phyloP scores from a whole-genome alignment of 805 yeast species.

The Saccharomycopsis amapae region DNA sequence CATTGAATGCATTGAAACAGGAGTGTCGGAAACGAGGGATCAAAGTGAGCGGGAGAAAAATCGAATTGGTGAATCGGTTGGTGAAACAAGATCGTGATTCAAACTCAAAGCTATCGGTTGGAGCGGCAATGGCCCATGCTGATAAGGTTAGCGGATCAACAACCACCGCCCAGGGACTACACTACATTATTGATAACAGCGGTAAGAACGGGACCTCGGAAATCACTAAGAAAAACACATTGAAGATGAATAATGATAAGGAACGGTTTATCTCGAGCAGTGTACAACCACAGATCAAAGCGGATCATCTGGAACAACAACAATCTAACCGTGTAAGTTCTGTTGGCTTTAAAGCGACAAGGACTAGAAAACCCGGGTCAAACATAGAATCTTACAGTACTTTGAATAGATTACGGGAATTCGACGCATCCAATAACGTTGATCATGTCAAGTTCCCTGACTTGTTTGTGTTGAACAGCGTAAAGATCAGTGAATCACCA shows the following conservation, averaged over 20 bases:
- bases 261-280: too few relatives aligned
- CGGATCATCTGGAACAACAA: too few relatives aligned
- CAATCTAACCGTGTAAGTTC: too few relatives aligned
- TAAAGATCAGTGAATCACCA: too few relatives aligned
- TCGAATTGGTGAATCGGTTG: conserved; percentile 41
- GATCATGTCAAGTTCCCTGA: neutral
- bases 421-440: neutral
- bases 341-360: too few relatives aligned
- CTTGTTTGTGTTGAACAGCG: too few relatives aligned
- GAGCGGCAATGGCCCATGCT: neutral
- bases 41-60: conserved; percentile 54
- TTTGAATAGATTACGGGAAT: too few relatives aligned
- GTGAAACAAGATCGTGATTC: conserved; percentile 1
- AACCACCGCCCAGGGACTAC: neutral
- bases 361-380: too few relatives aligned
- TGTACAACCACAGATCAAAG: too few relatives aligned
- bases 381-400: too few relatives aligned
- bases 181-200: neutral
- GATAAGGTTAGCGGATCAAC: neutral
- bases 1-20: conserved; percentile 44
- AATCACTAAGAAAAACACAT: too few relatives aligned
- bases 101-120: neutral
- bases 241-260: too few relatives aligned
- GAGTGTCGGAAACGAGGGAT: conserved; percentile 58
- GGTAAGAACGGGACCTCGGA: neutral